These are phyloP conservation scores for Berberis thunbergii DNA, from an alignment of 164 flowering plant genomes.

Conservation along the genomic window DNA sequence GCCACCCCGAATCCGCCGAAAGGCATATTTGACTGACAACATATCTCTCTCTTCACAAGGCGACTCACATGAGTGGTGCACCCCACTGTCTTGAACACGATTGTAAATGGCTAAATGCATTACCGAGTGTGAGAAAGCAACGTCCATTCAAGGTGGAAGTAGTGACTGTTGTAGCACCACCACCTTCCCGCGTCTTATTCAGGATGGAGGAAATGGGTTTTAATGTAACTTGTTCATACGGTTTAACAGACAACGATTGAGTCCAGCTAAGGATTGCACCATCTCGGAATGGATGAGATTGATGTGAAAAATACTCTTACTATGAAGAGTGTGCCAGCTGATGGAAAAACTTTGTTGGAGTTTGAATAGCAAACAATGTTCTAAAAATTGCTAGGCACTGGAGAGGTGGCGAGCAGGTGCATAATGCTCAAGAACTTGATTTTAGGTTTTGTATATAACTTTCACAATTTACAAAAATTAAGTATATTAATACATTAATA, in stretches of 20 bases:
- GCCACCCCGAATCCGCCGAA: too few species aligned
- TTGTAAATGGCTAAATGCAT: conserved; percentile 25
- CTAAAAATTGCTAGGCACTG: too few species aligned
- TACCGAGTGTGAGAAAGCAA: conserved; percentile 11
- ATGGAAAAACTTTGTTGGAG: too few species aligned
- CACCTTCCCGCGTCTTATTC: conserved; percentile 19
- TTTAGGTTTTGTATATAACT: too few species aligned
- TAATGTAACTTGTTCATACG: conserved; percentile 35
- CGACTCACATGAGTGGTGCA: conserved; percentile 73
- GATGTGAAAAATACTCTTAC: conserved; percentile 59
- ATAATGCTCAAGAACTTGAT: too few species aligned
- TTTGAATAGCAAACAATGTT: too few species aligned
- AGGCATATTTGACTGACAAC: conserved; percentile 31
- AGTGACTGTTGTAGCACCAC: conserved; percentile 46
- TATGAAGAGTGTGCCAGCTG: conserved; percentile 49
- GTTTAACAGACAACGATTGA: conserved; percentile 40
- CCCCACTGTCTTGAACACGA: conserved; percentile 59
- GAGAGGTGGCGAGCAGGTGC: too few species aligned
- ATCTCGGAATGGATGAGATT: conserved; percentile 31
- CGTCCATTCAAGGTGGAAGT: conserved; percentile 32
- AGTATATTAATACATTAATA: too few species aligned
- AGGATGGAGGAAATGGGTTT: conserved; percentile 50
- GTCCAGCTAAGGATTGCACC: conserved; percentile 27
- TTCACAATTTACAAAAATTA: too few species aligned
- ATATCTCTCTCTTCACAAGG: conserved; percentile 36